Evolutionary conservation across 2,329 filamentous ascomycete genomes (phyloP).

Genomic region (Lasiodiplodia sp.): DNA sequence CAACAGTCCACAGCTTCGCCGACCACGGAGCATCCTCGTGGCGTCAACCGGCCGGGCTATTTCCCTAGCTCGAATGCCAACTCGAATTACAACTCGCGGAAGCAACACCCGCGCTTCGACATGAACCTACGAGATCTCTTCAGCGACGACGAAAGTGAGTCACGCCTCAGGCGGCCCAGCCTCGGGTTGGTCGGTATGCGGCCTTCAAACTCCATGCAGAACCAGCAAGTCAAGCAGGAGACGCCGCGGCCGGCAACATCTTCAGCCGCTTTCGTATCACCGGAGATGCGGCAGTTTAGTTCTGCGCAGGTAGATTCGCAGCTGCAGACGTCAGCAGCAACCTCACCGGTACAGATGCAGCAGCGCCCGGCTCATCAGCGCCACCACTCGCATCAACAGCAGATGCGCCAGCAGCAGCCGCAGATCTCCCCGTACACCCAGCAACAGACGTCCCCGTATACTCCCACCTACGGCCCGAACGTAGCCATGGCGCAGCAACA

Average conservation of each 20-base stretch:
- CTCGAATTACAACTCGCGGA: neutral
- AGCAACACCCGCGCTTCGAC: slow-evolving; percentile 62
- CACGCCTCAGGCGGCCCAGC: slow-evolving; percentile 40
- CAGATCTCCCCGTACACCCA: slow-evolving; percentile 37
- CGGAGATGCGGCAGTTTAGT: slow-evolving; percentile 23
- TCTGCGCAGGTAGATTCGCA: slow-evolving; percentile 9
- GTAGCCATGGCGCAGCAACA: slow-evolving; percentile 22
- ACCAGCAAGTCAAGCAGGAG: slow-evolving; percentile 36
- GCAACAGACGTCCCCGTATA: slow-evolving; percentile 36
- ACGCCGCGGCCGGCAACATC: slow-evolving; percentile 1
- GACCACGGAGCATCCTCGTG: slow-evolving; percentile 5
- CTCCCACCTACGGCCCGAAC: slow-evolving; percentile 13
- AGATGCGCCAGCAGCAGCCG: slow-evolving; percentile 32
- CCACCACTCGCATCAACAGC: slow-evolving; percentile 29
- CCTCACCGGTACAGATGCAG: neutral
- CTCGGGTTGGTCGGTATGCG: slow-evolving; percentile 37
- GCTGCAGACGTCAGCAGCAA: slow-evolving; percentile 8
- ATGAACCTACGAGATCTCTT: slow-evolving; percentile 51
- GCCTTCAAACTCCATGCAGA: slow-evolving; percentile 33
- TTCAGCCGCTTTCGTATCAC: neutral
- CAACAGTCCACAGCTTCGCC: slow-evolving; percentile 18
- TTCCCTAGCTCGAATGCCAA: slow-evolving; percentile 22
- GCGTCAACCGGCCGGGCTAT: neutral
- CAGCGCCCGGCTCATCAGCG: slow-evolving; percentile 29
- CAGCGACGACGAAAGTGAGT: slow-evolving; percentile 48